Evolutionary conservation across 164 flowering plant genomes (phyloP), one percentile per base, ranked within the genome.

Genomic region (Akebia trifoliata): DNA sequence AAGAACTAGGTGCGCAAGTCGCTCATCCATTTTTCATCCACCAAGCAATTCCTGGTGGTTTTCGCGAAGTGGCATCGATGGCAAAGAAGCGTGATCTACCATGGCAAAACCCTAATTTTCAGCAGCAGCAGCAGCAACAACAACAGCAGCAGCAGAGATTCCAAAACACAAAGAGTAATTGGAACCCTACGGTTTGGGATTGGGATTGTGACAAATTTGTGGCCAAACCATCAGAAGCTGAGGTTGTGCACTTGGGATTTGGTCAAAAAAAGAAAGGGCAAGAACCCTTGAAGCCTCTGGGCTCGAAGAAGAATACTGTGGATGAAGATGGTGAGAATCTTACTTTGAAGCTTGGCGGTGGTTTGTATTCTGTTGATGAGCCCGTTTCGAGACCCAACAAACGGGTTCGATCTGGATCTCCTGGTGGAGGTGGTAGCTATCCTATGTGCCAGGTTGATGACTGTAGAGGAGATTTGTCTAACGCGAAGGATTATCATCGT

Each of bases 381-480:
- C 37, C 47, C 2, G 34, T 40, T 0, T 7, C 74, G 8, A 76
- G 84, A 69, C 75, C 89, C 35, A 77, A 54, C 67, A 87, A 87
- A 59, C 74, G 76, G 54, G 86, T 80, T 20, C 74, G 88, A 59
- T 81, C 91, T 47, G 87, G 86, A 42, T 85, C 95, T 30, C 87
- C 88, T 0, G 83, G 69, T 39, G n/a, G n/a, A n/a, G 63, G 76
- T 35, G 58, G 36, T 20, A 73, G 28, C 56, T 75, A 71, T 49
- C 90, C 93, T 0, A 76, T 73, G 69, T 89, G 96, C 63, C 96
- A 89, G 71, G 96, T 85, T 8, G 93, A 89, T 70, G 74, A 73
- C 44, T 89, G 96, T 65, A 74, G 52, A 56, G 89, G 72, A 36
- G 89, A 84, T 76, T 79, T 89, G 1, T 75, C 91, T 0, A 69